phyloP scores from a whole-genome alignment of 768 basidiomycete species.

The Lentinus brumalis region DNA sequence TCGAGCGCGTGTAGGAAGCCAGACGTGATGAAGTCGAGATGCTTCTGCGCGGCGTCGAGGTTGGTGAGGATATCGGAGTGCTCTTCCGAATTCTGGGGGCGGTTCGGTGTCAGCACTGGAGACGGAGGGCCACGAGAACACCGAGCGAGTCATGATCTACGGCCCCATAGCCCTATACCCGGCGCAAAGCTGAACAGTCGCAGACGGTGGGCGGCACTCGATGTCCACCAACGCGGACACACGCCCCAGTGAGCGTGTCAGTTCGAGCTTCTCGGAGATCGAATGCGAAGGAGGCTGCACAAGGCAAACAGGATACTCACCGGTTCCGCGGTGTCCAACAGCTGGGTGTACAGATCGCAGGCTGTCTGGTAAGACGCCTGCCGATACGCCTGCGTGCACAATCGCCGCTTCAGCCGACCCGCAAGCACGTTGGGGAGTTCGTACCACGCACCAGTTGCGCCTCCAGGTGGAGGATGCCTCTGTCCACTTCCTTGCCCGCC shows the following conservation, averaged over 20 bases:
- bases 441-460: constrained; percentile 75
- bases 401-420: constrained; percentile 9
- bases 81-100: constrained; percentile 76
- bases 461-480: constrained; percentile 77
- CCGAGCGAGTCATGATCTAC: neutral
- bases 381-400: constrained; percentile 66
- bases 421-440: neutral
- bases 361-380: constrained; percentile 73
- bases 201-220: no score
- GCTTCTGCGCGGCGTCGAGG: constrained; percentile 76
- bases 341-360: constrained; percentile 76
- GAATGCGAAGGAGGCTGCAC: neutral
- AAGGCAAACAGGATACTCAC: constrained; percentile 51
- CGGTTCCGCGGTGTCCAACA: constrained; percentile 76
- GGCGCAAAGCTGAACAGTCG: no score
- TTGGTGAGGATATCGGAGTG: constrained; percentile 87
- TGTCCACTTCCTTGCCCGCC: constrained; percentile 41
- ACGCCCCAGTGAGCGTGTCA: no score
- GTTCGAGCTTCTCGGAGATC: neutral
- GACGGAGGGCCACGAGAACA: neutral
- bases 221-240: no score
- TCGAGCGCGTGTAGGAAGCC: constrained; percentile 69
- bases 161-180: neutral
- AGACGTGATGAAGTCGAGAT: constrained; percentile 81
- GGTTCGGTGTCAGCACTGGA: constrained; percentile 16